These are phyloP conservation scores for Xylariaceae sp. DNA, from an alignment of 2,329 filamentous ascomycete species.

Conservation along the genomic window DNA sequence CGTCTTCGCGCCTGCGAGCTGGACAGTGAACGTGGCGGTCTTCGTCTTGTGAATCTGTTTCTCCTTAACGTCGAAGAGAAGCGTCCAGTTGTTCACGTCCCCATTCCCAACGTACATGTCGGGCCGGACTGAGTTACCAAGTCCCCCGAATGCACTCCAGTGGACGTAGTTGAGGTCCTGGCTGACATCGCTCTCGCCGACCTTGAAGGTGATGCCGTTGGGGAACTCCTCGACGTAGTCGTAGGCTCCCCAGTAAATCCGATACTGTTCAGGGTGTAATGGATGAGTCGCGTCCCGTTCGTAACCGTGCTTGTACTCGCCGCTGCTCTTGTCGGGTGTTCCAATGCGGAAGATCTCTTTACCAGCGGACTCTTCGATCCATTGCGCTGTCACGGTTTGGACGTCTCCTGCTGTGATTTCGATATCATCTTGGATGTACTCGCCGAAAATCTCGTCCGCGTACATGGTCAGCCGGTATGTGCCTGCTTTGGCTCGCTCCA, in stretches of 20 bases:
- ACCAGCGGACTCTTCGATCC: not conserved
- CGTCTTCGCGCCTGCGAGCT: conserved; percentile 58
- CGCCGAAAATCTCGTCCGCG: conserved; percentile 57
- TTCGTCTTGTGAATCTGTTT: conserved; percentile 38
- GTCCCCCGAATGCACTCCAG: conserved; percentile 58
- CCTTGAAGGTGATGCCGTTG: conserved; percentile 50
- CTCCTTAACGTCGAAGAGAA: conserved; percentile 45
- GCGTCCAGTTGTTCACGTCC: conserved; percentile 55
- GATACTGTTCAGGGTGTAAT: conserved; percentile 46
- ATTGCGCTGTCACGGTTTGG: not conserved
- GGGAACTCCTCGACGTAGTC: conserved; percentile 58
- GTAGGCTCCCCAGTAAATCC: conserved; percentile 56
- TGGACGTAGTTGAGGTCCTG: conserved; percentile 59
- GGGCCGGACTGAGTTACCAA: conserved; percentile 43
- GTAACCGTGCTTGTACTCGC: conserved; percentile 56
- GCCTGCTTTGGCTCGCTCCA: conserved; percentile 51
- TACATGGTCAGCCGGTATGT: conserved; percentile 59
- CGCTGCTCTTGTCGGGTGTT: conserved; percentile 55
- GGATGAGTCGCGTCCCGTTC: conserved; percentile 35
- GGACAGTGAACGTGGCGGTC: conserved; percentile 55
- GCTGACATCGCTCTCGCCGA: conserved; percentile 47
- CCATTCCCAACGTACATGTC: conserved; percentile 38
- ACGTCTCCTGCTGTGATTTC: not conserved
- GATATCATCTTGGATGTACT: conserved; percentile 50
- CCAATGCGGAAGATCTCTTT: conserved; percentile 58